Percentiles rank a stretch among this genome's conserved stretches.
phyloP scores from a whole-genome alignment of 2,329 filamentous ascomycete species.

The Botrytis galanthina region DNA sequence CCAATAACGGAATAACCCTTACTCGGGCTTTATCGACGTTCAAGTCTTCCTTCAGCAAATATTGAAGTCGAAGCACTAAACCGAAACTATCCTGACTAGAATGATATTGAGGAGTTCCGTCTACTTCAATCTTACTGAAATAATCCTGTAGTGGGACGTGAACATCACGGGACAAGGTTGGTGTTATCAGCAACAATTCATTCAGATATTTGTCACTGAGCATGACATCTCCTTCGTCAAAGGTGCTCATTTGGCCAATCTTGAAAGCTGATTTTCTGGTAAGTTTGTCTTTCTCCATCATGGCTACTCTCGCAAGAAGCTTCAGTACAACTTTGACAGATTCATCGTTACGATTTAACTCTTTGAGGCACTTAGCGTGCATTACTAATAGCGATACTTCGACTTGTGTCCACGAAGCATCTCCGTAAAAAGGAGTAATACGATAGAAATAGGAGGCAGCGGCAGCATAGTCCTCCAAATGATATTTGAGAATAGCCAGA shows the following conservation, averaged over 20 bases:
- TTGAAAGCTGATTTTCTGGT: slow-evolving; percentile 39
- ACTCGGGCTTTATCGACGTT: slow-evolving; percentile 63
- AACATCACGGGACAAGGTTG: slow-evolving; percentile 55
- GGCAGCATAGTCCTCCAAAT: slow-evolving; percentile 67
- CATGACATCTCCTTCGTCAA: slow-evolving; percentile 25
- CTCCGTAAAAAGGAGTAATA: slow-evolving; percentile 75
- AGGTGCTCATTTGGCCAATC: slow-evolving; percentile 19
- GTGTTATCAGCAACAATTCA: slow-evolving; percentile 35
- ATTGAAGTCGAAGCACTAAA: slow-evolving; percentile 64
- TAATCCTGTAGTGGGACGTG: slow-evolving; percentile 69
- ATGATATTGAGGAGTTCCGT: slow-evolving; percentile 67
- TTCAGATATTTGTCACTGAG: slow-evolving; percentile 36
- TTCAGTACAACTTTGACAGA: slow-evolving; percentile 75
- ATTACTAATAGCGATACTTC: slow-evolving; percentile 83
- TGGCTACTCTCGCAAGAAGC: slow-evolving; percentile 66
- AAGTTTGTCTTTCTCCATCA: slow-evolving; percentile 51
- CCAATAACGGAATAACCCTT: slow-evolving; percentile 55
- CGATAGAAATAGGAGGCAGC: slow-evolving; percentile 77
- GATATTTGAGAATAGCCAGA: slow-evolving; percentile 79
- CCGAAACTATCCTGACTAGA: slow-evolving; percentile 73
- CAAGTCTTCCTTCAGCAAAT: slow-evolving; percentile 70
- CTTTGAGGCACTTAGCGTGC: slow-evolving; percentile 78
- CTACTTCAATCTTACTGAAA: slow-evolving; percentile 67
- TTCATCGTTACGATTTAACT: slow-evolving; percentile 73
- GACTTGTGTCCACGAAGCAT: slow-evolving; percentile 73